These are phyloP conservation scores for Capsicum chinense DNA, from an alignment of 257 asterid genomes.

Conservation along the genomic window DNA sequence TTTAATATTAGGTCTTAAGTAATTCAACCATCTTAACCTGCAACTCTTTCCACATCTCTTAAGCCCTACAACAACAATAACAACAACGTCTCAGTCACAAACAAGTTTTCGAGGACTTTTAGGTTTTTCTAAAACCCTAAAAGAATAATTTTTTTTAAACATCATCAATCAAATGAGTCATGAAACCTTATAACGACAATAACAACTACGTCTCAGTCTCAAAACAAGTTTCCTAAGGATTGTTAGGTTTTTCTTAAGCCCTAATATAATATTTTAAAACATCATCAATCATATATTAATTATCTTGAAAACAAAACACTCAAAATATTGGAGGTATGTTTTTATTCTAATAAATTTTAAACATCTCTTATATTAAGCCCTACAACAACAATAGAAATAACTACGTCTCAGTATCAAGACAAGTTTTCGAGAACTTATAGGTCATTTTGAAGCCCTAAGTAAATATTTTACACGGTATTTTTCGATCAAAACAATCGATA, in stretches of 20 bases:
- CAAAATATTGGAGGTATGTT: neutral
- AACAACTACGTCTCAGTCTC: neutral
- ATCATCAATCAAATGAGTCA: neutral
- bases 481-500: neutral
- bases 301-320: neutral
- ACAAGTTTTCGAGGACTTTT: neutral
- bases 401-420: neutral
- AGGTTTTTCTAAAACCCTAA: constrained; percentile 61
- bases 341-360: neutral
- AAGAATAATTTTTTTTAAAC: neutral
- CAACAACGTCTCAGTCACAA: neutral
- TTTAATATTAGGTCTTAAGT: constrained; percentile 84
- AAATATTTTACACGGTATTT: neutral
- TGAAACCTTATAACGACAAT: neutral
- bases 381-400: neutral
- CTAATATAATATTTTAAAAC: neutral
- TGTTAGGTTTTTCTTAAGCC: neutral
- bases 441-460: neutral
- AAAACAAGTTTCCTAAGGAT: neutral
- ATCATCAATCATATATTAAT: neutral
- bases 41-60: constrained; percentile 99
- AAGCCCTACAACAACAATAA: constrained; percentile 53
- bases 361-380: neutral
- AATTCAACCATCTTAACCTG: constrained; percentile 89
- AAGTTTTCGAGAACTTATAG: neutral